Conservation (phyloP, 1,284 basidiomycete genomes). For the Pisolithus thermaeus region DNA sequence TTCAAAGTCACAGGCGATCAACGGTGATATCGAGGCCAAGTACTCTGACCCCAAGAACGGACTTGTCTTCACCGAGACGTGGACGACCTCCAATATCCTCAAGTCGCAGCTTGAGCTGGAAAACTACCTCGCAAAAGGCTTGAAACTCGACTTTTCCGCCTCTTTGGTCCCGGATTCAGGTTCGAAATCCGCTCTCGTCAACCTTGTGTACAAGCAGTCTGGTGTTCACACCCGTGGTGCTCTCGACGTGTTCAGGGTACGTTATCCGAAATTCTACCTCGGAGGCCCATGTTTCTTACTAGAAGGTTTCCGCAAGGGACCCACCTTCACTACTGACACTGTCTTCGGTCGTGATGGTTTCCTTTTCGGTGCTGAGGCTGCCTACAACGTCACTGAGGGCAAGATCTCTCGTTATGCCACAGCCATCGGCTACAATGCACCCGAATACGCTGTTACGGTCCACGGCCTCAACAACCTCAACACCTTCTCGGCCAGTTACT, state of each 20-base stretch:
- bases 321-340: slow-evolving; percentile 93
- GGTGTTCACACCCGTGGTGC: slow-evolving; percentile 90
- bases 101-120: slow-evolving; percentile 93
- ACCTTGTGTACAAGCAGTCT: slow-evolving; percentile 93
- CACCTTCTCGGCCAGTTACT: slow-evolving; percentile 95
- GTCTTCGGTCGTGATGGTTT: slow-evolving; percentile 97
- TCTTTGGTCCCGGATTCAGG: slow-evolving; percentile 84
- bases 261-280: slow-evolving; percentile 12
- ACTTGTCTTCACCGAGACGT: slow-evolving; percentile 86
- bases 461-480: slow-evolving; percentile 95
- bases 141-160: slow-evolving; percentile 91
- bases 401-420: slow-evolving; percentile 90
- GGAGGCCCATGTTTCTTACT: slow-evolving; percentile 5
- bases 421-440: slow-evolving; percentile 91
- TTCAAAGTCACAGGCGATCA: slow-evolving; percentile 66
- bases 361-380: slow-evolving; percentile 93
- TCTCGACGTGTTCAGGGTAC: slow-evolving; percentile 93
- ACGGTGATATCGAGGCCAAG: slow-evolving; percentile 89
- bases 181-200: slow-evolving; percentile 77
- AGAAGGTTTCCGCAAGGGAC: slow-evolving; percentile 54
- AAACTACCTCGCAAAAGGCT: slow-evolving; percentile 95
- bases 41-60: slow-evolving; percentile 86
- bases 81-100: slow-evolving; percentile 93
- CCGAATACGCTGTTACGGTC: slow-evolving; percentile 94
- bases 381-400: slow-evolving; percentile 95